Evolutionary conservation across 768 basidiomycete species (phyloP).

Genomic region (Cytidiella melzeri): DNA sequence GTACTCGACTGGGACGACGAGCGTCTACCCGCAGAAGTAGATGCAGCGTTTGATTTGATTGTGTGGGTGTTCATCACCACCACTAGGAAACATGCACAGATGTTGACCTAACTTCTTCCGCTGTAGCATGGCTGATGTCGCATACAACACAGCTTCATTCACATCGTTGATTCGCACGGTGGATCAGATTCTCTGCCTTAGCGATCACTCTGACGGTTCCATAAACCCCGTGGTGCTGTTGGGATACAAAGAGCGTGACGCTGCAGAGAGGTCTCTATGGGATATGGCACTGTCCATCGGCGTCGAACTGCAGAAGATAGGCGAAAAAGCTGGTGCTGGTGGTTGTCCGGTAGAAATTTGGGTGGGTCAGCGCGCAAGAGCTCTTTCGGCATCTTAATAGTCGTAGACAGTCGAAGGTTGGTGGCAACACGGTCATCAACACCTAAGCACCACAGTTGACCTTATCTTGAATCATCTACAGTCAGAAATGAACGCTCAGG

Average conservation of each 20-base stretch:
- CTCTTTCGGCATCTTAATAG: background rate
- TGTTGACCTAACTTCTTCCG: background rate
- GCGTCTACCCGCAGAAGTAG: constrained; percentile 40
- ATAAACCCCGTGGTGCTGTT: constrained; percentile 49
- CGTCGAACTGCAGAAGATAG: constrained; percentile 51
- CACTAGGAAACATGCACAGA: background rate
- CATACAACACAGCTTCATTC: constrained; percentile 87
- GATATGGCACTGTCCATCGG: constrained; percentile 44
- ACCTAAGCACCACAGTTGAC: no score
- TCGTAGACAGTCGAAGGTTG: no score
- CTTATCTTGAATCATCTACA: no score
- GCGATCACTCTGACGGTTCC: background rate
- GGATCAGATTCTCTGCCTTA: constrained; percentile 35
- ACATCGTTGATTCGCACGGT: constrained; percentile 70
- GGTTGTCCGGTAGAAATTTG: constrained; percentile 68
- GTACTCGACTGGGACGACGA: constrained; percentile 77
- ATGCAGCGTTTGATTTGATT: constrained; percentile 51
- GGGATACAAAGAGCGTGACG: constrained; percentile 85
- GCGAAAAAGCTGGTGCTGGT: constrained; percentile 50
- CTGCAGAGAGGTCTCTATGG: constrained; percentile 74
- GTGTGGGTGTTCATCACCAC: constrained; percentile 42
- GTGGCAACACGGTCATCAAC: no score
- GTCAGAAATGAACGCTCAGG: no score
- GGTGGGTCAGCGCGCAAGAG: constrained; percentile 17
- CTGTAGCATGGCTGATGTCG: constrained; percentile 86